Conservation (phyloP, 345 rosid genomes). For the Dimocarpus longan region DNA sequence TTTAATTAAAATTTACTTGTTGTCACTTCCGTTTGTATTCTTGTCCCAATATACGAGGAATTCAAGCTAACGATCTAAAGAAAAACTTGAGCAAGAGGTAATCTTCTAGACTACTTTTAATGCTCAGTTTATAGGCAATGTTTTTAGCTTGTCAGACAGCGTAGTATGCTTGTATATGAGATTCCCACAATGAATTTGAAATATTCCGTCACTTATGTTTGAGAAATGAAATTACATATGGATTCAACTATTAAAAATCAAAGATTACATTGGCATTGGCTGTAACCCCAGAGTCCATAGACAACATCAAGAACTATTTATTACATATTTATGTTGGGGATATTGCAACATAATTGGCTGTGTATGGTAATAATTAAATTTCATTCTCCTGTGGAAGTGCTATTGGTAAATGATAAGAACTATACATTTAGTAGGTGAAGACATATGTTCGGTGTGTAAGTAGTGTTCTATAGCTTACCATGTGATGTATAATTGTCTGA, state of each 20-base stretch:
- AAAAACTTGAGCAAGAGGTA: conserved; percentile 94
- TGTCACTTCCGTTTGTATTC: conserved; percentile 8
- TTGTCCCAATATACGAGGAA: conserved; percentile 75
- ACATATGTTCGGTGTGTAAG: neutral
- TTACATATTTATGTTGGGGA: neutral
- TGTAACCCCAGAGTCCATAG: neutral
- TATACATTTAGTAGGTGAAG: conserved; percentile 3
- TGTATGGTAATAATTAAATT: neutral
- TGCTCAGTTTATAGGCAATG: neutral
- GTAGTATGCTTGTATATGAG: neutral
- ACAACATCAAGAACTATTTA: neutral
- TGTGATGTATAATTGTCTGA: neutral
- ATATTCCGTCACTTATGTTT: neutral
- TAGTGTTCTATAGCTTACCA: conserved; percentile 12
- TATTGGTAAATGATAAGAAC: neutral
- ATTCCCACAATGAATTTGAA: neutral
- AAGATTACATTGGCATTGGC: too few species aligned
- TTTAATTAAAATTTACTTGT: neutral
- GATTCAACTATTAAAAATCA: neutral
- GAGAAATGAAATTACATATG: too few species aligned
- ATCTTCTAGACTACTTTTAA: conserved; percentile 6
- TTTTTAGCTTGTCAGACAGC: neutral
- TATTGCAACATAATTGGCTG: neutral
- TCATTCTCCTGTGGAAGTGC: neutral
- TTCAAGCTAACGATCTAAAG: conserved; percentile 73